Evolutionary conservation across 345 rosid genomes (phyloP), one percentile per base, ranked within the genome.

Genomic region (Arabis hirsuta): DNA sequence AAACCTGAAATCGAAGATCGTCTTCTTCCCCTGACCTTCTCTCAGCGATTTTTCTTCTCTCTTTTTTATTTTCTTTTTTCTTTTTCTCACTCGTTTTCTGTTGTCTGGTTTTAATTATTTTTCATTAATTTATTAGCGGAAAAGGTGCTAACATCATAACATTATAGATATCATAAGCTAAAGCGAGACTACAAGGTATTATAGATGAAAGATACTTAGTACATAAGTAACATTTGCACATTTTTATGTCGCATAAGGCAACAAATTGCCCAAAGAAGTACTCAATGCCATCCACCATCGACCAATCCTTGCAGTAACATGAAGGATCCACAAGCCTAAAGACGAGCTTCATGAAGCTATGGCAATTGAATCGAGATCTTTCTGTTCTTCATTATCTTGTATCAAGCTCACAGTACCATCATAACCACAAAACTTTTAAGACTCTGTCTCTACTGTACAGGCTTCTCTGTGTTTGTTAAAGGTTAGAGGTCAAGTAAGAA

Each of bases 341-440:
- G 5, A 85, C 88, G 43, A 88, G 47, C 72, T 83, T 90, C 84
- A 85, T 85, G 82, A 85, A 91, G 84, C 72, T 84, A 48, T 84
- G 96, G 73, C 89, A 84, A 72, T 86, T 85, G 16, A n/a, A 86
- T 80, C 76, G 88, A 87, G 16, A 86, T 86, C 20, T 83, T 74
- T 13, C 82, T 86, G 73, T 87, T 89, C 83, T 85, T 88, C 83
- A 80, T 71, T 50, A 88, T 87, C 74, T 76, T 76, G 81, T 47
- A 88, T 78, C 8, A 71, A 70, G 34, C 79, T 72, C 7, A 63
- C 65, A 44, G 71, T 14, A 55, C 60, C 77, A 41, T 55, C 68
- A 67, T 41, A 87, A 57, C 87, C 84, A 44, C 53, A 34, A 34
- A 34, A 34, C 38, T 5, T 34, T 6, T 34, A 34, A 6, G 38